These are phyloP conservation scores for Zelopaecilomyces penicillatus DNA, from an alignment of 2,329 filamentous ascomycete genomes.

Conservation along the genomic window DNA sequence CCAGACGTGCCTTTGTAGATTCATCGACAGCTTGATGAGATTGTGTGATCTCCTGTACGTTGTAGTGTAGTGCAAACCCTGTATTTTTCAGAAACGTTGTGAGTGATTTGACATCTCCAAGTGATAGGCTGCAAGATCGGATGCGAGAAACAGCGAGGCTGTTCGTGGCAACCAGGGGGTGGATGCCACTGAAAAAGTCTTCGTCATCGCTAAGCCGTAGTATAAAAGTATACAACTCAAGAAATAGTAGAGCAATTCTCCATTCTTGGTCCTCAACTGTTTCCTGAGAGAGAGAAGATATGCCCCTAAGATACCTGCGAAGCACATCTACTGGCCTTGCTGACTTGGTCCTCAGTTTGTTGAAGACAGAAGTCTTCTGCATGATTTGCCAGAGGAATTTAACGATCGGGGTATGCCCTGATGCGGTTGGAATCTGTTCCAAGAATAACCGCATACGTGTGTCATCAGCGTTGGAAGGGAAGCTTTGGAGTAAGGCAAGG, in stretches of 20 bases:
- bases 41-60: slow-evolving; percentile 53
- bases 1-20: slow-evolving; percentile 18
- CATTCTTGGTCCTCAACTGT: slow-evolving; percentile 52
- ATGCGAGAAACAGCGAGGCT: slow-evolving; percentile 38
- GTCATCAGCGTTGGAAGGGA: slow-evolving; percentile 73
- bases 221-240: slow-evolving; percentile 91
- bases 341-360: slow-evolving; percentile 21
- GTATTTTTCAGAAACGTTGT: slow-evolving; percentile 84
- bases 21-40: slow-evolving; percentile 14
- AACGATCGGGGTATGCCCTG: slow-evolving; percentile 49
- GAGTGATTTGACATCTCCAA: slow-evolving; percentile 64
- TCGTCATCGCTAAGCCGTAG: slow-evolving; percentile 92
- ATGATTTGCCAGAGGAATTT: slow-evolving; percentile 73
- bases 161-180: slow-evolving; percentile 28
- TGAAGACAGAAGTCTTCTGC: slow-evolving; percentile 34
- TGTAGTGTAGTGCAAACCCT: slow-evolving; percentile 82
- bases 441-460: slow-evolving; percentile 92
- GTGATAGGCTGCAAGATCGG: slow-evolving; percentile 57
- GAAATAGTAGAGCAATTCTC: slow-evolving; percentile 80
- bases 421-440: slow-evolving; percentile 24
- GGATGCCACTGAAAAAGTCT: slow-evolving; percentile 69
- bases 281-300: slow-evolving; percentile 18
- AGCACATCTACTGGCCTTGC: slow-evolving; percentile 22
- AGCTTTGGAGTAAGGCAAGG: slow-evolving; percentile 75
- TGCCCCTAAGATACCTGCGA: slow-evolving; percentile 20